Evolutionary conservation across 495 filamentous ascomycete genomes (phyloP).

Genomic region (Trichoderma orchidacearum): DNA sequence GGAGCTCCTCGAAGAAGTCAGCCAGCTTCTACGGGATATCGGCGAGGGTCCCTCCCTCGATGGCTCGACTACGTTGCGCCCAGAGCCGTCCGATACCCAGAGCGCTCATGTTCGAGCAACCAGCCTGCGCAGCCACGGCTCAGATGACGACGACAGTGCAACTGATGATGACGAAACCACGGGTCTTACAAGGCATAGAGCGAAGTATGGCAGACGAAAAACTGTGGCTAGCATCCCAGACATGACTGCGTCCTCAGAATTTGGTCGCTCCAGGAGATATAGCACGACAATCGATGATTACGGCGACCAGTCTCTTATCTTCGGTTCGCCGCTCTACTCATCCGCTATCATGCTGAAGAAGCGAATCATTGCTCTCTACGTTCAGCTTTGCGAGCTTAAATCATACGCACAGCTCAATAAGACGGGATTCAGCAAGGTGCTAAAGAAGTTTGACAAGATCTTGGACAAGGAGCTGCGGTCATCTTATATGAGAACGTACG

Average conservation of each 20-base stretch:
- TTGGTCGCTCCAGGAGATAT: conserved; percentile 36
- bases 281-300: conserved; percentile 58
- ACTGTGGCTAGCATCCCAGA: conserved; percentile 26
- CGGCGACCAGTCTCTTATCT: conserved; percentile 53
- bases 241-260: conserved; percentile 40
- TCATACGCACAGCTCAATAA: conserved; percentile 93
- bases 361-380: conserved; percentile 72
- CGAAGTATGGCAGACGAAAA: conserved; percentile 21
- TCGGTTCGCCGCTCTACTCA: conserved; percentile 37
- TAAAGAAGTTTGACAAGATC: conserved; percentile 99
- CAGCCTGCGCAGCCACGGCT: conserved; percentile 8
- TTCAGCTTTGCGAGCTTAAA: conserved; percentile 88
- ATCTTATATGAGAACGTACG: conserved; percentile 58
- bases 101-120: background rate
- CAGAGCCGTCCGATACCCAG: background rate
- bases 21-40: conserved; percentile 63
- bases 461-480: conserved; percentile 63
- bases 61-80: conserved; percentile 1
- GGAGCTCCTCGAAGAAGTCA: conserved; percentile 70
- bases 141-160: conserved; percentile 39
- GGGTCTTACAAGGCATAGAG: conserved; percentile 27
- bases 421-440: conserved; percentile 87
- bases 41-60: conserved; percentile 33
- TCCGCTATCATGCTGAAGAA: conserved; percentile 82
- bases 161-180: conserved; percentile 56